These are phyloP conservation scores for Alternaria sp. DNA, from an alignment of 2,329 filamentous ascomycete genomes.

Conservation along the genomic window DNA sequence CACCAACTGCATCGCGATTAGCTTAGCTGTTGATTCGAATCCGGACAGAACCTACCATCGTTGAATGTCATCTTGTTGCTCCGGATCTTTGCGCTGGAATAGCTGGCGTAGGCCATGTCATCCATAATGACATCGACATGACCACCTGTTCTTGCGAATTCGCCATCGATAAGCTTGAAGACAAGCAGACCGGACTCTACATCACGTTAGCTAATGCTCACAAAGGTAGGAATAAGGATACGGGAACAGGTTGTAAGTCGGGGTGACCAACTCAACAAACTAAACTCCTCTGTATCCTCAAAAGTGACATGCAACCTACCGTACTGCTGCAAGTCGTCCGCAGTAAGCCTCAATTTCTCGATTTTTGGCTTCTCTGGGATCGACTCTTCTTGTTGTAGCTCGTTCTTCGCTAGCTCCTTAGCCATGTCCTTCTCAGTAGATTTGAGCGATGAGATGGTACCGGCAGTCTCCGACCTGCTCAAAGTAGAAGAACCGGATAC, in stretches of 20 bases:
- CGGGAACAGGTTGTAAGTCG: slow-evolving; percentile 25
- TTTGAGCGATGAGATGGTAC: slow-evolving; percentile 54
- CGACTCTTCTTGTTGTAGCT: slow-evolving; percentile 57
- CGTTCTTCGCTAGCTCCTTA: slow-evolving; percentile 57
- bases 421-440: slow-evolving; percentile 53
- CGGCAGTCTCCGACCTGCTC: slow-evolving; percentile 45
- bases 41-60: slow-evolving; percentile 66
- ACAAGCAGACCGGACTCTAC: slow-evolving; percentile 89
- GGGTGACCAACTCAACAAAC: slow-evolving; percentile 39
- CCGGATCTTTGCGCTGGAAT: slow-evolving; percentile 79
- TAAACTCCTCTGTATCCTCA: slow-evolving; percentile 23
- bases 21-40: slow-evolving; percentile 10
- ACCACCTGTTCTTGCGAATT: slow-evolving; percentile 77
- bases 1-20: slow-evolving; percentile 67
- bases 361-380: slow-evolving; percentile 63
- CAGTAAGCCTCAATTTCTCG: slow-evolving; percentile 79
- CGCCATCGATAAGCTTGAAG: slow-evolving; percentile 91
- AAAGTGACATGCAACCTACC: slow-evolving; percentile 57
- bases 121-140: slow-evolving; percentile 91
- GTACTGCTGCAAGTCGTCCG: slow-evolving; percentile 82
- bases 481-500: slow-evolving; percentile 33
- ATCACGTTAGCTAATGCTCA: slow-evolving; percentile 45
- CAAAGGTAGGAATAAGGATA: slow-evolving; percentile 22
- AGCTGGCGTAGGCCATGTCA: slow-evolving; percentile 91
- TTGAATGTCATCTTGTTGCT: slow-evolving; percentile 77